These are phyloP conservation scores for Chionographis japonica DNA, from an alignment of 106 monocot genomes.

Conservation along the genomic window DNA sequence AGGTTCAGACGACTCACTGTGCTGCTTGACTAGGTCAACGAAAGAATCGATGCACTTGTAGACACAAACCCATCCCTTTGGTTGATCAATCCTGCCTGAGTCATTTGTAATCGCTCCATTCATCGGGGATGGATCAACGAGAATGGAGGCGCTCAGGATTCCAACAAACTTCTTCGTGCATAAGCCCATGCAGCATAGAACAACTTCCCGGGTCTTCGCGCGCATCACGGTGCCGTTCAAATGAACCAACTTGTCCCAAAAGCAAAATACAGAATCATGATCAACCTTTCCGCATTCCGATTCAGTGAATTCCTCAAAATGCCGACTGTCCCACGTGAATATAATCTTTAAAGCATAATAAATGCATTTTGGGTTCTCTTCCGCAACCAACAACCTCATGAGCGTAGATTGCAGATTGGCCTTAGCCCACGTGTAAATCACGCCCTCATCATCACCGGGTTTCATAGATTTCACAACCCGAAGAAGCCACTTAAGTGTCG, in stretches of 20 bases:
- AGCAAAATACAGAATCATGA: slow-evolving; percentile 31
- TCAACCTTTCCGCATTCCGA: slow-evolving; percentile 3
- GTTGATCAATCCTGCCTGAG: neutral
- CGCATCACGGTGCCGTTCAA: slow-evolving; percentile 41
- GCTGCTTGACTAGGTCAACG: slow-evolving; percentile 47
- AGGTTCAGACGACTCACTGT: slow-evolving; percentile 68
- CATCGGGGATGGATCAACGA: slow-evolving; percentile 9
- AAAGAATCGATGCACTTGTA: slow-evolving; percentile 43
- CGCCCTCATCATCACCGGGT: neutral
- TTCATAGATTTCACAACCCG: slow-evolving; percentile 34
- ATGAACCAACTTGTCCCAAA: slow-evolving; percentile 79
- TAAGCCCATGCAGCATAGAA: slow-evolving; percentile 83
- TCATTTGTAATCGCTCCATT: slow-evolving; percentile 3
- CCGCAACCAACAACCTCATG: slow-evolving; percentile 39
- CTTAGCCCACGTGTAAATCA: slow-evolving; percentile 45
- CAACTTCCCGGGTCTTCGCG: slow-evolving; percentile 60
- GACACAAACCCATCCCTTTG: slow-evolving; percentile 16
- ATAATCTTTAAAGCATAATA: slow-evolving; percentile 81
- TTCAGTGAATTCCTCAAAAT: slow-evolving; percentile 16
- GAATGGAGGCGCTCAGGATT: slow-evolving; percentile 19
- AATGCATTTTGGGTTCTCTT: slow-evolving; percentile 80
- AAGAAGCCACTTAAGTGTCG: slow-evolving; percentile 64
- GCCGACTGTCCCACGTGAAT: slow-evolving; percentile 57
- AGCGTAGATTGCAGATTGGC: slow-evolving; percentile 41
- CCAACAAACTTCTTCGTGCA: slow-evolving; percentile 56